Conservation (phyloP, 106 monocot species). For the Dendrobium officinale region DNA sequence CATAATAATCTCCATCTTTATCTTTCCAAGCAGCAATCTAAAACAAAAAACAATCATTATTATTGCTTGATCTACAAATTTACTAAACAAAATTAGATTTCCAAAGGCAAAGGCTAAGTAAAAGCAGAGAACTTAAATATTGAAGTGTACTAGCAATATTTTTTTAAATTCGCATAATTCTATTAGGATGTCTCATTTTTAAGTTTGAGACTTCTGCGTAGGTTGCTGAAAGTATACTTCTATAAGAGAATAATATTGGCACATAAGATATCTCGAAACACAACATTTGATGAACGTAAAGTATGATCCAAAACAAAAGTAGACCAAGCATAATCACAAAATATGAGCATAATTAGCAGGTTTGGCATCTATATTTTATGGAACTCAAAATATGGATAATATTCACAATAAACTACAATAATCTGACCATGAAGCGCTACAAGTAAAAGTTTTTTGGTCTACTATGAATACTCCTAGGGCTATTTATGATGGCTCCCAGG, state of each 20-base stretch:
- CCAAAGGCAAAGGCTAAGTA: background rate
- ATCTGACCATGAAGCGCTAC: background rate
- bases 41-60: background rate
- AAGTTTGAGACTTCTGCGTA: background rate
- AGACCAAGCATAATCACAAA: background rate
- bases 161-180: no score
- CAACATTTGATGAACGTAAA: background rate
- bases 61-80: background rate
- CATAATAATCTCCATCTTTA: constrained; percentile 95
- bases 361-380: background rate
- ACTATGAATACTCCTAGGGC: no score
- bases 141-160: no score
- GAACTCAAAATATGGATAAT: background rate
- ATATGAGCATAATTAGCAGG: background rate
- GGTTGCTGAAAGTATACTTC: no score
- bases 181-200: background rate
- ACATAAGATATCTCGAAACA: background rate
- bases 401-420: background rate
- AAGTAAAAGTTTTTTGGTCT: background rate
- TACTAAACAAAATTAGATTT: background rate
- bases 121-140: background rate
- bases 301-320: background rate
- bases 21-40: constrained; percentile 99
- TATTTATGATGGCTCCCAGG: no score
- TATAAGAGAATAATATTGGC: background rate